These are phyloP conservation scores for Pachysandra terminalis DNA, from an alignment of 164 flowering plant species.

Conservation along the genomic window DNA sequence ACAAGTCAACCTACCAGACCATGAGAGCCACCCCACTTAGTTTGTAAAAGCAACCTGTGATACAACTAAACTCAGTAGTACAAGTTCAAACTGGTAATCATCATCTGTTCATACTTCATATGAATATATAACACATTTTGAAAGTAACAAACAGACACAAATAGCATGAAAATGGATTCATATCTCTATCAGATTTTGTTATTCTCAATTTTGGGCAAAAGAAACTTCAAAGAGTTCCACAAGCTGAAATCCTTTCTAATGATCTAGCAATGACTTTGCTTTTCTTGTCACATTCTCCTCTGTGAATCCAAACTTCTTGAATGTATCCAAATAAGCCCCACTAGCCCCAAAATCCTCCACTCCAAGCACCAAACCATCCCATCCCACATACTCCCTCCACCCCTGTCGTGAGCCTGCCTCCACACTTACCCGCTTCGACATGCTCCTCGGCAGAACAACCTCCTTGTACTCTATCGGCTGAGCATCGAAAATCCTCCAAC, in stretches of 20 bases:
- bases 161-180: too few species aligned
- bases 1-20: too few species aligned
- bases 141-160: too few species aligned
- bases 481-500: constrained; percentile 45
- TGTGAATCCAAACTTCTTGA: constrained; percentile 44
- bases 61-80: too few species aligned
- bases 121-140: too few species aligned
- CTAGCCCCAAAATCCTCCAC: constrained; percentile 46
- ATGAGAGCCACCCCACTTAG: too few species aligned
- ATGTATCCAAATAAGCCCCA: constrained; percentile 37
- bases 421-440: constrained; percentile 37
- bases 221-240: neutral
- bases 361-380: constrained; percentile 37
- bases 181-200: too few species aligned
- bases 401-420: constrained; percentile 55
- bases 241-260: neutral
- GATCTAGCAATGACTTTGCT: constrained; percentile 30
- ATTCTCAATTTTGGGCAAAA: too few species aligned
- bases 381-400: constrained; percentile 51
- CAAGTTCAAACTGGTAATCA: too few species aligned
- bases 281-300: constrained; percentile 32
- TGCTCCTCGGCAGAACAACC: constrained; percentile 34
- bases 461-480: constrained; percentile 42
- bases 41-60: too few species aligned
- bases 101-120: too few species aligned